Base-by-base conservation (phyloP, 371 early-diverging fungal species). In the Sporodiniella umbellata region DNA sequence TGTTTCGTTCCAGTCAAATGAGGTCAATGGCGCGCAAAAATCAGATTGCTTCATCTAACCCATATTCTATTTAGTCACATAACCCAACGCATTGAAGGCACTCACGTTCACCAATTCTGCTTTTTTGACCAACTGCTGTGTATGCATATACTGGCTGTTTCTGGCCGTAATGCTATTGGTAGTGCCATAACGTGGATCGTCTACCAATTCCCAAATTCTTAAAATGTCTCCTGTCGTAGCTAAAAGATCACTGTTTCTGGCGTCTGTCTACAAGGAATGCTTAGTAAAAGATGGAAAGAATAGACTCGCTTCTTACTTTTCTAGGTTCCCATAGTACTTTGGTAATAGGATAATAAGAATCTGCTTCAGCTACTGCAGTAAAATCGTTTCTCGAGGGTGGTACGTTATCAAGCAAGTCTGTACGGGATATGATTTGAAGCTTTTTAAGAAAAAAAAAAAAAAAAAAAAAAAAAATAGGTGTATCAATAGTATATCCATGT, bases 1-100 rank as follows among this genome's bases (percentile, higher is more conserved):
- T 1, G 80, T 70, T 53, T 88, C 87, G 67, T 92, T 95, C 98
- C 98, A 97, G 74, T 97, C 98, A 66, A 98, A 92, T 7, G 94
- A 88, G 1, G 98, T 96, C 21, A 97, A 58, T 11, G 98, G 98
- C 1, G 96, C 94, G 40, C 81, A 80, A 51, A 85, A 86, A 47
- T 75, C 75, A 23, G 64, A 88, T 87, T 53, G 85, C 71, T 70
- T 85, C 52, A 62, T 58, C 75, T 75, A 57, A 28, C 25, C 10
- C n/a, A n/a, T n/a, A n/a, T n/a, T n/a, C n/a, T n/a, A n/a, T n/a
- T n/a, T n/a, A n/a, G n/a, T n/a, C n/a, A n/a, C n/a, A n/a, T n/a
- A n/a, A n/a, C n/a, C n/a, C n/a, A n/a, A n/a, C n/a, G n/a, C n/a
- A n/a, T n/a, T n/a, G n/a, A n/a, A n/a, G n/a, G n/a, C 30, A 28